Base-by-base conservation (phyloP, 257 asterid genomes). In the Ajuga chamaepitys region DNA sequence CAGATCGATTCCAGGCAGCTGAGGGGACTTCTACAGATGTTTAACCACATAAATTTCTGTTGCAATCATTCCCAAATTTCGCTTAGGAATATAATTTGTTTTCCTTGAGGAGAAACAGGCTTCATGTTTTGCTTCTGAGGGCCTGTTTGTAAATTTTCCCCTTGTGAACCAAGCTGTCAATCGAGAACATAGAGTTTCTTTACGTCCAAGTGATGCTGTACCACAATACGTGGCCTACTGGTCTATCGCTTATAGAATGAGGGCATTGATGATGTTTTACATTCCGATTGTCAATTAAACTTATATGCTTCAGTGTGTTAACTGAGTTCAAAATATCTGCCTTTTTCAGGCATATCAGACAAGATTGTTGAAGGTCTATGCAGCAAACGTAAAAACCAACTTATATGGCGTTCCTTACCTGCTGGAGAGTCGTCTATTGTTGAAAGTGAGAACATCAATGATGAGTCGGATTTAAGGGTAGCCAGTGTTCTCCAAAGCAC, bases 401-500 rank as follows among this genome's bases (percentile, higher is more conserved):
- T 83, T 68, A 72, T 84, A 48, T 69, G 73, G 21, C 84, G 83
- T 25, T 83, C 95, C n/a, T 58, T 86, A 61, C 82, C 95, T 47
- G 78, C 73, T 5, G 95, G 88, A 68, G 96, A 81, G 71, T 74
- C 91, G 3, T 80, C 96, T 2, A 64, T 78, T 67, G 70, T 80
- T 65, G 98, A 85, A 80, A 82, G 86, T 72, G 95, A 85, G 54
- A 78, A 75, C 46, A 75, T 80, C 51, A 77, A 54, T 74, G 96
- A 94, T 75, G 98, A 90, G 55, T 61, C 90, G 55, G 98, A 90
- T 82, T 40, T 83, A 50, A 90, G 99, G 86, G 73, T 90, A 61
- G 95, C 99, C 68, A 94, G 91, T 76, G 99, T 94, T 77, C 74
- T 90, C 47, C 95, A 82, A 71, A 94, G 98, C 69, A 90, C 99